phyloP scores from a whole-genome alignment of 306 rosid species.

The Begonia fuchsioides region DNA sequence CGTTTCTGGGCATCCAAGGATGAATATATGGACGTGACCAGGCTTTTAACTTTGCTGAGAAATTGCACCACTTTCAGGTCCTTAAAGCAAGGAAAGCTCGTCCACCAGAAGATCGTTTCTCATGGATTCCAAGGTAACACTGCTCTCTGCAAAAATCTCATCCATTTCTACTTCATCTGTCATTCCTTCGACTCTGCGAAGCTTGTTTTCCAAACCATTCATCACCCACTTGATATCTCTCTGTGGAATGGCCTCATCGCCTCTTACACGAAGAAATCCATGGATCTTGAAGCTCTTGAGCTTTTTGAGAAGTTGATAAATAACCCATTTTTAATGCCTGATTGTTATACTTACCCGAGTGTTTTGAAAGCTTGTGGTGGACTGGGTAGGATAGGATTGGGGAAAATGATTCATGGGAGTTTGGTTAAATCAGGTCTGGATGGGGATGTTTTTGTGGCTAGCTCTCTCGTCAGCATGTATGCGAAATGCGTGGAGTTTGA shows the following conservation, averaged over 20 bases:
- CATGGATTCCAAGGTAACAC: constrained; percentile 35
- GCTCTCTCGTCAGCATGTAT: constrained; percentile 52
- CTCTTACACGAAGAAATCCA: constrained; percentile 46
- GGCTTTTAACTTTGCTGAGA: constrained; percentile 33
- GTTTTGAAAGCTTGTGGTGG: constrained; percentile 64
- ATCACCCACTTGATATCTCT: constrained; percentile 35
- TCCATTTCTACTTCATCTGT: constrained; percentile 41
- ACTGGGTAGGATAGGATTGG: constrained; percentile 25
- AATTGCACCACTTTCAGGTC: constrained; percentile 31
- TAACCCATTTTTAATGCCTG: constrained; percentile 30
- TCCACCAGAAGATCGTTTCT: constrained; percentile 52
- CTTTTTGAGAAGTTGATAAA: constrained; percentile 26
- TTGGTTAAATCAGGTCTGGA: constrained; percentile 43
- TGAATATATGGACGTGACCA: constrained; percentile 28
- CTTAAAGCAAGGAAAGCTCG: constrained; percentile 34
- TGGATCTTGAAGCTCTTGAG: constrained; percentile 47
- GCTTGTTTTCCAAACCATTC: constrained; percentile 30
- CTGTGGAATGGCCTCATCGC: constrained; percentile 64
- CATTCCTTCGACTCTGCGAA: constrained; percentile 26
- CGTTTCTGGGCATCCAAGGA: too few relatives aligned
- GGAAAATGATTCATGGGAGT: constrained; percentile 35
- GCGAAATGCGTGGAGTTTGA: constrained; percentile 43
- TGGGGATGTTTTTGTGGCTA: constrained; percentile 44
- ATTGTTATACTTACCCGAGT: constrained; percentile 58
- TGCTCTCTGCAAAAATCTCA: constrained; percentile 34